phyloP scores from a whole-genome alignment of 768 basidiomycete species.

The Hypsizygus marmoreus region DNA sequence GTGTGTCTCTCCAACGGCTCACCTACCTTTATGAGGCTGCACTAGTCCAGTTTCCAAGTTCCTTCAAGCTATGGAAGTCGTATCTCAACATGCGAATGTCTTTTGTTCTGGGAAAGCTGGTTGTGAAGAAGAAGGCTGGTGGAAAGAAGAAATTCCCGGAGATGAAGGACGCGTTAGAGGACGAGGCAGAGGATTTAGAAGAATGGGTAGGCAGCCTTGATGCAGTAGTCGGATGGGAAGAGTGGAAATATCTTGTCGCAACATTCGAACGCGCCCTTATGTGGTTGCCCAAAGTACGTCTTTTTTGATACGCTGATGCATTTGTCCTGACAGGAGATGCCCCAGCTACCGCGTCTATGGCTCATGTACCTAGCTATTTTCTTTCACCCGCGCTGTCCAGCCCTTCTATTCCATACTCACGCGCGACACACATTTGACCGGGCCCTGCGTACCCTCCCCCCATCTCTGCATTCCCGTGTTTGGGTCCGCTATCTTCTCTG shows the following conservation, averaged over 20 bases:
- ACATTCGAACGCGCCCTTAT: slow-evolving; percentile 91
- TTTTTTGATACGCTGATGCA: slow-evolving; percentile 3
- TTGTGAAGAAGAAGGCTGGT: slow-evolving; percentile 74
- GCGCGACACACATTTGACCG: slow-evolving; percentile 94
- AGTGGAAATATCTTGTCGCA: slow-evolving; percentile 89
- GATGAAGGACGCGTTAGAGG: slow-evolving; percentile 88
- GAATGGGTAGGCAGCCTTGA: slow-evolving; percentile 89
- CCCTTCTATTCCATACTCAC: slow-evolving; percentile 83
- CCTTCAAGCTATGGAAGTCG: slow-evolving; percentile 95
- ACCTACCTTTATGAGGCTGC: slow-evolving; percentile 96
- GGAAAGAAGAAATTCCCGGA: slow-evolving; percentile 91
- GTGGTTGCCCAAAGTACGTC: slow-evolving; percentile 87
- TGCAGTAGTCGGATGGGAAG: slow-evolving; percentile 90
- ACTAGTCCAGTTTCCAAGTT: slow-evolving; percentile 80
- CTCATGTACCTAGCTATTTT: slow-evolving; percentile 90
- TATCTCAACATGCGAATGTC: slow-evolving; percentile 84
- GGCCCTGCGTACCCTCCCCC: slow-evolving; percentile 89
- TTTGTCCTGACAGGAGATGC: slow-evolving; percentile 8
- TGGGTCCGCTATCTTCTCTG: slow-evolving; percentile 94
- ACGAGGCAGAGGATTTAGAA: slow-evolving; percentile 76
- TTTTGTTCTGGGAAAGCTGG: slow-evolving; percentile 80
- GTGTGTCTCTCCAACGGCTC: slow-evolving; percentile 79
- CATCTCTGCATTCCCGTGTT: slow-evolving; percentile 86
- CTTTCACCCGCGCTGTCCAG: slow-evolving; percentile 86
- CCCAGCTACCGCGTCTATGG: slow-evolving; percentile 91